Conservation (phyloP, 306 rosid species). For the Ochetophila trinervis region DNA sequence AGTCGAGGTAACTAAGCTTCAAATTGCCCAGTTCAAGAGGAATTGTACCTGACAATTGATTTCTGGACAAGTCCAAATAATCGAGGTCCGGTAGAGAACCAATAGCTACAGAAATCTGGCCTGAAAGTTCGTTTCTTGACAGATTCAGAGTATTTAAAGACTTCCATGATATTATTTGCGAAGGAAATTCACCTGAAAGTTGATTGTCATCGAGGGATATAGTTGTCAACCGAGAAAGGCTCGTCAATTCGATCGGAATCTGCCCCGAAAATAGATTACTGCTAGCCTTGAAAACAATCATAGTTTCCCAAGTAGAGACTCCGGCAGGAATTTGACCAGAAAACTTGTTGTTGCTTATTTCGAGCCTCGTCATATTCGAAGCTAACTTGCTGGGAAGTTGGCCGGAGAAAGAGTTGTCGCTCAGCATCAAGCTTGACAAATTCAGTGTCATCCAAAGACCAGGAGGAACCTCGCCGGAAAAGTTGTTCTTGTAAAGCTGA, state of each 20-base stretch:
- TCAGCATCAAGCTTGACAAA: constrained; percentile 52
- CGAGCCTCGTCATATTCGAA: constrained; percentile 53
- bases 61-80: constrained; percentile 69
- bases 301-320: constrained; percentile 34
- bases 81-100: constrained; percentile 47
- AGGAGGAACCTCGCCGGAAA: constrained; percentile 67
- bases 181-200: constrained; percentile 70
- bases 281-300: constrained; percentile 63
- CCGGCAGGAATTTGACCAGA: constrained; percentile 60
- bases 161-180: constrained; percentile 51
- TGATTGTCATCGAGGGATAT: constrained; percentile 58
- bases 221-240: constrained; percentile 43
- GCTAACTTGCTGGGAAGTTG: constrained; percentile 52
- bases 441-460: constrained; percentile 58
- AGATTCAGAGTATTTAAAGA: constrained; percentile 54
- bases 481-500: constrained; percentile 46
- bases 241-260: constrained; percentile 55
- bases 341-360: constrained; percentile 61
- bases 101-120: constrained; percentile 52
- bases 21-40: constrained; percentile 48
- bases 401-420: constrained; percentile 67
- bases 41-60: constrained; percentile 66
- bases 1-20: constrained; percentile 61
- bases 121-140: constrained; percentile 63
- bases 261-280: constrained; percentile 62